Evolutionary conservation across 2,329 filamentous ascomycete genomes (phyloP).

Genomic region (Trichoderma sp.): DNA sequence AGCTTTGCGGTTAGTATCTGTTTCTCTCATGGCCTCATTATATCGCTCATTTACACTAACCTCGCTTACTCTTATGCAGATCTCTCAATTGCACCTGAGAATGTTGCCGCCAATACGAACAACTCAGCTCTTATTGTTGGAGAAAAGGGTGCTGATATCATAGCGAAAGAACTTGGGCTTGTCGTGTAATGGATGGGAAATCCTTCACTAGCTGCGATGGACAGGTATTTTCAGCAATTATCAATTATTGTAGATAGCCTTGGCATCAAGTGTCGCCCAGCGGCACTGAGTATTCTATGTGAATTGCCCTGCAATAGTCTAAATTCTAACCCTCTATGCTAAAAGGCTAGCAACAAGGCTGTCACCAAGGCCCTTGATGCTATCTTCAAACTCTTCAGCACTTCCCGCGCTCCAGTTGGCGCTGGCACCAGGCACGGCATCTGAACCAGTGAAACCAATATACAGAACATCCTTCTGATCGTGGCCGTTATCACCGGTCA

Average conservation of each 20-base stretch:
- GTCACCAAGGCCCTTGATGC: constrained; percentile 46
- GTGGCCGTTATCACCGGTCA: constrained; percentile 52
- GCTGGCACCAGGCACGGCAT: constrained; percentile 23
- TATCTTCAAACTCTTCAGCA: constrained; percentile 45
- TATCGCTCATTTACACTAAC: neutral
- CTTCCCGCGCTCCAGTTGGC: constrained; percentile 50
- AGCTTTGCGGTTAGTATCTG: constrained; percentile 34
- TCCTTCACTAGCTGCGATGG: neutral
- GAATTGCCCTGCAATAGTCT: neutral
- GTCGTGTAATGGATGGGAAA: neutral
- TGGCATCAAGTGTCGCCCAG: neutral
- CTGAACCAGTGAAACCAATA: constrained; percentile 50
- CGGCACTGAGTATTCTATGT: neutral
- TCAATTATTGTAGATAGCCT: neutral
- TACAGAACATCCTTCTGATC: constrained; percentile 52
- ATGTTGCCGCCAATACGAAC: constrained; percentile 44
- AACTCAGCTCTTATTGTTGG: constrained; percentile 44
- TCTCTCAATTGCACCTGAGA: constrained; percentile 36
- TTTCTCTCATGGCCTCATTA: neutral
- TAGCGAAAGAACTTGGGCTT: constrained; percentile 28
- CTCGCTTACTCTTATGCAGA: constrained; percentile 27
- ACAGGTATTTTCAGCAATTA: neutral
- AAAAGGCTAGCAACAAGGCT: constrained; percentile 36
- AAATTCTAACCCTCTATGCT: neutral
- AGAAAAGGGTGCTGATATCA: constrained; percentile 39